Base-by-base conservation (phyloP, 2,329 filamentous ascomycete species). In the Chrysoporthe puriensis region DNA sequence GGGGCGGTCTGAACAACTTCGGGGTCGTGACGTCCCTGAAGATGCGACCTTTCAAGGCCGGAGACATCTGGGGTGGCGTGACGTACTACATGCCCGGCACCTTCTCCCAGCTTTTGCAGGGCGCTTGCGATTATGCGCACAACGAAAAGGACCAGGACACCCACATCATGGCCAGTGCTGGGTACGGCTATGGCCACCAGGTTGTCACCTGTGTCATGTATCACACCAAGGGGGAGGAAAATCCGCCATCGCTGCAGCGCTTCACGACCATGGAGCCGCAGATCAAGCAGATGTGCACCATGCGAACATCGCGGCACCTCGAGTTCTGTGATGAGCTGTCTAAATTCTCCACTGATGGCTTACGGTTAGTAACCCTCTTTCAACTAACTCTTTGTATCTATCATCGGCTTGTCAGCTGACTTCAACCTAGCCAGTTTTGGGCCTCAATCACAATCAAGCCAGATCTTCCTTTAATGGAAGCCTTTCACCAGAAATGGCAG, bases 201-300 rank as follows among this genome's bases (percentile, higher is more conserved):
- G 70, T 65, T 8, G 66, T 69, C 2, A 70, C 68, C 4, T 70
- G 68, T 61, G 66, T 72, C 32, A 71, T 73, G 70, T 73, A 72
- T 21, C 66, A 73, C 54, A 72, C 70, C 1, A 50, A 67, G 43
- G 71, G 70, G 9, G 59, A 70, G 7, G 71, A 73, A 34, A 71
- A 71, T 16, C 60, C 69, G 1, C 63, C 67, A 43, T 69, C 70
- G 4, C 48, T 74, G 50, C 64, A 69, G 64, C 61, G 68, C 4
- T 73, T 72, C 52, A 72, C 70, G 1, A 43, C 64, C 4, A 63
- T 73, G n/a, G 69, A 71, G 43, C 67, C 69, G 7, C 68, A 72
- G 54, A 66, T 73, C 13, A 68, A 70, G 52, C 46, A 67, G 21
- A 62, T 70, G 69, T 63, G 62, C 26, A 72, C 67, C 2, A 69